Percentiles rank a stretch among this genome's conserved stretches.
These are phyloP conservation scores for Crithidia fasciculata DNA, from an alignment of 208 protist species.

Conservation along the genomic window DNA sequence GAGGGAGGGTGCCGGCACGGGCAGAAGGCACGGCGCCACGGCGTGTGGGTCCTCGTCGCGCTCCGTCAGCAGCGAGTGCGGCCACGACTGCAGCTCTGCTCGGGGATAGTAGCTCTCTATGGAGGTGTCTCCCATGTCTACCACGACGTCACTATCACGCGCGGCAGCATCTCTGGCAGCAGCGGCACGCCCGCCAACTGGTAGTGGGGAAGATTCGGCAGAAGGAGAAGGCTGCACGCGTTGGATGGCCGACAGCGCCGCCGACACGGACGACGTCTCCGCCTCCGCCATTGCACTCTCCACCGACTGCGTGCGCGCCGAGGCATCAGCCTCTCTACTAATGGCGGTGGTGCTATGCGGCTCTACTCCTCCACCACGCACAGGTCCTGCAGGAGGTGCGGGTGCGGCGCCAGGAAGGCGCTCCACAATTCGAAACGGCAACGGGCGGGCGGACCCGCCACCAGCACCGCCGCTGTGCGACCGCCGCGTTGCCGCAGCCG, in stretches of 20 bases:
- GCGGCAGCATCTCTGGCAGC: background rate
- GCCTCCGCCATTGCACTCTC: slow-evolving; percentile 8
- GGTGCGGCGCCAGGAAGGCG: background rate
- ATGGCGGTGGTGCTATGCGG: too few species aligned
- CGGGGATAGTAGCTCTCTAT: slow-evolving; percentile 32
- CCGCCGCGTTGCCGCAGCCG: background rate
- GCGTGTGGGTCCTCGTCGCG: slow-evolving; percentile 13
- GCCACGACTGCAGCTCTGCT: slow-evolving; percentile 26
- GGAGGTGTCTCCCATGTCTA: slow-evolving; percentile 42
- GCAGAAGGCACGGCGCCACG: slow-evolving; percentile 12
- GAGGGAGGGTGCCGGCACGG: slow-evolving; percentile 32
- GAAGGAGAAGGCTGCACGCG: background rate
- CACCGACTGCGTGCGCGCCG: slow-evolving; percentile 1
- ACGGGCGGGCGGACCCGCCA: background rate
- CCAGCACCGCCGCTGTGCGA: background rate
- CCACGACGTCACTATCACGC: slow-evolving; percentile 4
- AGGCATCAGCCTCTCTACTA: background rate
- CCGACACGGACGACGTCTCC: slow-evolving; percentile 15
- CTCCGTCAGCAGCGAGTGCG: slow-evolving; percentile 5
- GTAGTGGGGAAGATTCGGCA: background rate
- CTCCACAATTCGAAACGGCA: slow-evolving; percentile 37
- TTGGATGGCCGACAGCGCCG: slow-evolving; percentile 13
- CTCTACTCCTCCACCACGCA: background rate
- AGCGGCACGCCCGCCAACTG: background rate
- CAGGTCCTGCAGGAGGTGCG: too few species aligned